phyloP scores from a whole-genome alignment of 2,329 filamentous ascomycete genomes.

The Fulvia fulva region DNA sequence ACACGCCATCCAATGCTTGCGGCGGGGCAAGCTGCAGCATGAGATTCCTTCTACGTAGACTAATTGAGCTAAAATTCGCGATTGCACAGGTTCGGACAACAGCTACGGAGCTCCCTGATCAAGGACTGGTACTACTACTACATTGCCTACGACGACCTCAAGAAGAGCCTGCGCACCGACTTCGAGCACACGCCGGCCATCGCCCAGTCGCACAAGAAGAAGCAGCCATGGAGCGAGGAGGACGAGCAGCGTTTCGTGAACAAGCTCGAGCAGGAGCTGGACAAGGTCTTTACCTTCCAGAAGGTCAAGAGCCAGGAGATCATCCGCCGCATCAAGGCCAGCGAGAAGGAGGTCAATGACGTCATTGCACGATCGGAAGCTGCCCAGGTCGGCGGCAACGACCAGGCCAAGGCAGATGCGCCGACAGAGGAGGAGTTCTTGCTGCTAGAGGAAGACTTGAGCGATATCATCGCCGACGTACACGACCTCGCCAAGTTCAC shows the following conservation, averaged over 20 bases:
- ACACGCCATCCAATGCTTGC: not conserved
- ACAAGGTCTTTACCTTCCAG: slow-evolving; percentile 97
- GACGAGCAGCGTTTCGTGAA: slow-evolving; percentile 86
- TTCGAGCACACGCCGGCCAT: slow-evolving; percentile 52
- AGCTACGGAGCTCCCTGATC: slow-evolving; percentile 91
- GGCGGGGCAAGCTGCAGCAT: not conserved
- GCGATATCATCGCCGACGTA: slow-evolving; percentile 96
- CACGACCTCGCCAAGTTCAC: slow-evolving; percentile 98
- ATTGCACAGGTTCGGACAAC: slow-evolving; percentile 74
- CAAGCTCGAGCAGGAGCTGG: slow-evolving; percentile 83
- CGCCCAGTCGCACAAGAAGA: slow-evolving; percentile 33
- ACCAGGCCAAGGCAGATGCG: slow-evolving; percentile 35
- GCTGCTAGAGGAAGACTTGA: slow-evolving; percentile 87
- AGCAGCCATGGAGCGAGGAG: slow-evolving; percentile 78
- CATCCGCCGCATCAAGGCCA: slow-evolving; percentile 78
- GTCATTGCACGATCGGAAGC: slow-evolving; percentile 67
- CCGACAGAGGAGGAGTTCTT: slow-evolving; percentile 90
- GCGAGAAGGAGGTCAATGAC: slow-evolving; percentile 83
- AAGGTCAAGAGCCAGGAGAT: slow-evolving; percentile 97
- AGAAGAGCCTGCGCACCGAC: slow-evolving; percentile 75
- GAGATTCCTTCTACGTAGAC: too few relatives aligned
- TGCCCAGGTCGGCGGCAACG: slow-evolving; percentile 40
- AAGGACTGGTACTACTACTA: slow-evolving; percentile 98
- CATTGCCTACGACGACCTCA: slow-evolving; percentile 94
- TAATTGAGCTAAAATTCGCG: not conserved